A percentile compares a stretch with the other conserved stretches of the same genome.
These are phyloP conservation scores for Vanderwaltozyma verrucispora DNA, from an alignment of 805 yeast species.

Conservation along the genomic window DNA sequence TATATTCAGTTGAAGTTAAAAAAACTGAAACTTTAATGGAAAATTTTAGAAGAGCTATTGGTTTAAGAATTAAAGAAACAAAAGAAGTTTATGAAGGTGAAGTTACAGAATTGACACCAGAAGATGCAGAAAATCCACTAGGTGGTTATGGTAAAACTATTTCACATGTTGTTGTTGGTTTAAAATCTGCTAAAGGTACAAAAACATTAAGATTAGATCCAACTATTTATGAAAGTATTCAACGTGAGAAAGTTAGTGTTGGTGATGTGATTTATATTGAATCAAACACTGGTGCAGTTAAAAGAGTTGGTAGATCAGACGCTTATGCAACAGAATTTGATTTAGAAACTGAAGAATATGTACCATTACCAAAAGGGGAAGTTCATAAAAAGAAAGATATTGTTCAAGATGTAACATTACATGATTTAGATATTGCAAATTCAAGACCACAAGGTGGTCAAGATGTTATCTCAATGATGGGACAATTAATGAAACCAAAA, in stretches of 20 bases:
- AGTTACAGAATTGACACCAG: conserved; percentile 90
- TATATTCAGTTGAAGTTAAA: conserved; percentile 92
- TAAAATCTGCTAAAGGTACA: conserved; percentile 86
- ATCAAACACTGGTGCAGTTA: conserved; percentile 95
- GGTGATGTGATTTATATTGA: conserved; percentile 98
- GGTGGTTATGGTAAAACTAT: conserved; percentile 98
- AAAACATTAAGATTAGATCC: conserved; percentile 86
- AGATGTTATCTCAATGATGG: conserved; percentile 92
- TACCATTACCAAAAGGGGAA: conserved; percentile 97
- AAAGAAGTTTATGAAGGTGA: conserved; percentile 98
- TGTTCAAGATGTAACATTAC: conserved; percentile 93
- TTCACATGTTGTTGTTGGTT: conserved; percentile 85
- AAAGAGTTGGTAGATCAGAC: conserved; percentile 96
- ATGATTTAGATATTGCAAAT: conserved; percentile 93
- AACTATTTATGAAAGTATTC: conserved; percentile 84
- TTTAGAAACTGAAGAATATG: conserved; percentile 96
- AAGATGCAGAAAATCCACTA: conserved; percentile 91
- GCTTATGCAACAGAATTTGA: conserved; percentile 98
- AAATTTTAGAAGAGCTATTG: conserved; percentile 92
- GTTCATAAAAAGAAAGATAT: conserved; percentile 97
- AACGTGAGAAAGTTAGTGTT: conserved; percentile 85
- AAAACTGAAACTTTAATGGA: conserved; percentile 96
- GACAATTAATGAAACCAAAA: conserved; percentile 89
- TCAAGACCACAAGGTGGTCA: conserved; percentile 97
- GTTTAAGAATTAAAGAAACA: conserved; percentile 90